phyloP scores from a whole-genome alignment of 2,329 filamentous ascomycete species.

The Aspergillus chevalieri region DNA sequence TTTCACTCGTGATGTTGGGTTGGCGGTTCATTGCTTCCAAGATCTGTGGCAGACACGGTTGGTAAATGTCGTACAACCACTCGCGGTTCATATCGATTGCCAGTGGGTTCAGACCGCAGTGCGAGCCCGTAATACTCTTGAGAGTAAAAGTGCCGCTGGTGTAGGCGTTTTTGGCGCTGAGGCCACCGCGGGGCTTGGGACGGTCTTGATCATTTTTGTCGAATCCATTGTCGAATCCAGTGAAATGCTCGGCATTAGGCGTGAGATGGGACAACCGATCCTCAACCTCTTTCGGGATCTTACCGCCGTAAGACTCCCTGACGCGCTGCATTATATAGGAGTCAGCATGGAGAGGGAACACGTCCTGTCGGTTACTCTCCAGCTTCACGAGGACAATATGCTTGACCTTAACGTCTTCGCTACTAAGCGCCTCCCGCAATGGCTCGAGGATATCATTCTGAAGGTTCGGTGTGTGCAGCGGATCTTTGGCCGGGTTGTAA shows the following conservation, averaged over 20 bases:
- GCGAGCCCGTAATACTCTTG: conserved; percentile 38
- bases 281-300: conserved; percentile 29
- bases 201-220: conserved; percentile 12
- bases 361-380: conserved; percentile 42
- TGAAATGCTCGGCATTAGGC: conserved; percentile 23
- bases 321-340: conserved; percentile 30
- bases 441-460: conserved; percentile 20
- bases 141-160: conserved; percentile 42
- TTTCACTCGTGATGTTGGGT: conserved; percentile 14
- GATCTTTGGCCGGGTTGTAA: conserved; percentile 35
- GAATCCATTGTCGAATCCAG: conserved; percentile 21
- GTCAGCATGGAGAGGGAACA: conserved; percentile 41
- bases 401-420: conserved; percentile 31
- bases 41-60: conserved; percentile 40
- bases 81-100: conserved; percentile 41
- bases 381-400: conserved; percentile 43
- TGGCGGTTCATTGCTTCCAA: conserved; percentile 21
- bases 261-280: conserved; percentile 23
- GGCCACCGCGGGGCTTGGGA: conserved; percentile 30
- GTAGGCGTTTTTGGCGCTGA: conserved; percentile 38
- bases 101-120: conserved; percentile 41
- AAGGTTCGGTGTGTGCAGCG: conserved; percentile 39
- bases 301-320: conserved; percentile 30
- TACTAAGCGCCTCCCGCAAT: conserved; percentile 21
- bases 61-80: conserved; percentile 38